Conservation (phyloP, 177 flowering plant species). For the Vitis hybrid region DNA sequence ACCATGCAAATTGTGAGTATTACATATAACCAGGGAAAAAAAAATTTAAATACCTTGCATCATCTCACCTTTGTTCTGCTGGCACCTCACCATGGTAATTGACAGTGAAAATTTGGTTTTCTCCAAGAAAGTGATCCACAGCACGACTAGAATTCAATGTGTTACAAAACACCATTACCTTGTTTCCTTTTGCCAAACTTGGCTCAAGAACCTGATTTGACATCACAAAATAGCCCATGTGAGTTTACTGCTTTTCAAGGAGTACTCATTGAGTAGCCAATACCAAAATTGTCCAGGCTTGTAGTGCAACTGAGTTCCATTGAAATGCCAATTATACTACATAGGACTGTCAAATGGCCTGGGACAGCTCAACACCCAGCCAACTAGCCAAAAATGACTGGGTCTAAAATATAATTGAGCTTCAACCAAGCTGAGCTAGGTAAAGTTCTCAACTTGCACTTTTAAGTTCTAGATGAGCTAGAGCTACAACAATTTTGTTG, state of each 20-base stretch:
- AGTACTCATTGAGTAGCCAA: too few species aligned
- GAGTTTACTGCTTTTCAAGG: background rate
- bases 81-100: conserved; percentile 99
- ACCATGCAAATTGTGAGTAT: background rate
- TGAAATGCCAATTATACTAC: too few species aligned
- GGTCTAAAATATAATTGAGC: too few species aligned
- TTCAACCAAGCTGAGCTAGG: too few species aligned
- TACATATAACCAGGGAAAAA: background rate
- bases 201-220: conserved; percentile 89
- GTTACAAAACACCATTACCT: conserved; percentile 97
- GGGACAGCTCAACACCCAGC: too few species aligned
- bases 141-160: conserved; percentile 97
- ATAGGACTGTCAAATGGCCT: too few species aligned
- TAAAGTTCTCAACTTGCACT: too few species aligned
- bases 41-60: background rate
- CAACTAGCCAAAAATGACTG: too few species aligned
- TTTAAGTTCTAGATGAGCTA: too few species aligned
- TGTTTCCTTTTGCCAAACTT: conserved; percentile 88
- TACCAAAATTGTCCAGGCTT: too few species aligned
- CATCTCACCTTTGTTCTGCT: conserved; percentile 82
- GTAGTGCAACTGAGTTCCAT: too few species aligned
- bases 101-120: conserved; percentile 84
- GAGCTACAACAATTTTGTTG: too few species aligned
- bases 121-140: conserved; percentile 88
- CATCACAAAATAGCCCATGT: conserved; percentile 10